Evolutionary conservation across 768 basidiomycete species (phyloP).

Genomic region (Amanita rimosa): DNA sequence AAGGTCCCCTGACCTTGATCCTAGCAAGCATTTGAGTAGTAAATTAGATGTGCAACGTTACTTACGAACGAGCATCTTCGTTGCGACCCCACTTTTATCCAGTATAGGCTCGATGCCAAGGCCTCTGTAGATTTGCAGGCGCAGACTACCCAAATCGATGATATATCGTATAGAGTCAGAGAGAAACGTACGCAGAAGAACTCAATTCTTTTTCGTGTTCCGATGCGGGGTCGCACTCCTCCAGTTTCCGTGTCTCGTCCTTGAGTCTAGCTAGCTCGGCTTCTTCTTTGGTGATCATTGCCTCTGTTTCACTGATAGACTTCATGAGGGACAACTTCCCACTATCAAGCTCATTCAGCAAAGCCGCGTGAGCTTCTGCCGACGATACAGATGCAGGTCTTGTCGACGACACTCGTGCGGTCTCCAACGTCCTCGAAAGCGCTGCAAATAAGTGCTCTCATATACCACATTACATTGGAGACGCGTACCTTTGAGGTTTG

Average conservation of each 20-base stretch:
- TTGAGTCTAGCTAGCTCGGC: slow-evolving; percentile 60
- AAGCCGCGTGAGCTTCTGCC: slow-evolving; percentile 44
- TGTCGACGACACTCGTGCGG: slow-evolving; percentile 59
- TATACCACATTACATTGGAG: not conserved
- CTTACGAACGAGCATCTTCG: slow-evolving; percentile 64
- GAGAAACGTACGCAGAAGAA: slow-evolving; percentile 45
- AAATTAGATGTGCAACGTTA: slow-evolving; percentile 8
- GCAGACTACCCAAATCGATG: slow-evolving; percentile 31
- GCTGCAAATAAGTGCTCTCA: slow-evolving; percentile 25
- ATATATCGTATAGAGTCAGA: not conserved
- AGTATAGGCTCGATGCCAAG: slow-evolving; percentile 62
- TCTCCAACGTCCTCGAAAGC: slow-evolving; percentile 51
- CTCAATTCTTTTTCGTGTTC: slow-evolving; percentile 65
- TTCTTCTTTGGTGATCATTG: slow-evolving; percentile 52
- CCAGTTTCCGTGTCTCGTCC: slow-evolving; percentile 47
- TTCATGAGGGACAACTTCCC: slow-evolving; percentile 58
- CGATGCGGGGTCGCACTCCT: slow-evolving; percentile 59
- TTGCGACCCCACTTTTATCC: slow-evolving; percentile 35
- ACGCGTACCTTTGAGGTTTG: slow-evolving; percentile 47
- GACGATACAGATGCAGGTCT: slow-evolving; percentile 64
- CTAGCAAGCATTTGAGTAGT: slow-evolving; percentile 20
- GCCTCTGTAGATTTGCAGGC: slow-evolving; percentile 57
- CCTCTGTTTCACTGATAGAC: slow-evolving; percentile 64
- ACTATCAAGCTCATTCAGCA: slow-evolving; percentile 54
- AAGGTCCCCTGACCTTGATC: slow-evolving; percentile 34